These are phyloP conservation scores for Syzygium grande DNA, from an alignment of 345 rosid genomes.

Conservation along the genomic window DNA sequence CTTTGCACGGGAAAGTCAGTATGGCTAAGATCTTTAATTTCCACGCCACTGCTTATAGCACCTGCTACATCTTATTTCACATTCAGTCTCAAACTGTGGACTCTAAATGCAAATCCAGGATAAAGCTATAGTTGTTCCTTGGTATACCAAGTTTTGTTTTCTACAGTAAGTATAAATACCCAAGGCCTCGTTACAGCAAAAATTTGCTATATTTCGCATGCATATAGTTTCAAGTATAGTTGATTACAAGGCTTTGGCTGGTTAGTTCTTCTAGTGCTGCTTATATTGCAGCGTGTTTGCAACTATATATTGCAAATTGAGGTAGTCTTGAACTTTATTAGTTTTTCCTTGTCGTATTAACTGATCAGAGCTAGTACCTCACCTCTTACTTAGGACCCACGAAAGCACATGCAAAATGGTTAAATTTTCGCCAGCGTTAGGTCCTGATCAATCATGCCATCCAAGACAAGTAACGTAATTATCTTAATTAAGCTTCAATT, in stretches of 20 bases:
- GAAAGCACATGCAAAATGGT: neutral
- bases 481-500: neutral
- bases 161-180: neutral
- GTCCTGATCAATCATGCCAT: neutral
- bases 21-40: slow-evolving; percentile 19
- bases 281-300: neutral
- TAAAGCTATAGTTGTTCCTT: slow-evolving; percentile 12
- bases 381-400: neutral
- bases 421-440: neutral
- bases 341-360: neutral
- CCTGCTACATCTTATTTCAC: slow-evolving; percentile 20
- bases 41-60: slow-evolving; percentile 12
- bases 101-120: slow-evolving; percentile 13
- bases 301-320: neutral
- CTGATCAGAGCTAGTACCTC: neutral
- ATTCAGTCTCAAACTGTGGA: neutral
- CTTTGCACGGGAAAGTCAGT: slow-evolving; percentile 23
- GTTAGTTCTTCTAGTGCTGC: neutral
- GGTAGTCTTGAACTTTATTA: neutral
- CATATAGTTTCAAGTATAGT: neutral
- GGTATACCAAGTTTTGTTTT: neutral
- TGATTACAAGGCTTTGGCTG: neutral
- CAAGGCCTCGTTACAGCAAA: neutral
- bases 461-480: neutral
- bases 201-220: neutral